Evolutionary conservation across 1,284 basidiomycete genomes (phyloP), one percentile per base, ranked within the genome.

Genomic region (Afroboletus lepidellus): DNA sequence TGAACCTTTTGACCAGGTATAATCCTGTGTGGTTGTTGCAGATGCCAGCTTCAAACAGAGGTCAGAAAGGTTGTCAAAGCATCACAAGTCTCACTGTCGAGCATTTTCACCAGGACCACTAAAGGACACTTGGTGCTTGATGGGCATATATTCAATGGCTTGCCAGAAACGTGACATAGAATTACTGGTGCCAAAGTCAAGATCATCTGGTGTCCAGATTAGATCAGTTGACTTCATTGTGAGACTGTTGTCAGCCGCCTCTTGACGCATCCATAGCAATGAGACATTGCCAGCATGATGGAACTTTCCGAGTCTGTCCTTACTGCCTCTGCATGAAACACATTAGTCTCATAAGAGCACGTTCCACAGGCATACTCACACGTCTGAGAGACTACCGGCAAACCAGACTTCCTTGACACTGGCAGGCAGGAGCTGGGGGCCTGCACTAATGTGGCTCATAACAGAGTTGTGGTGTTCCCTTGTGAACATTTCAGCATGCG

Each of bases 371-470:
- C n/a, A n/a, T n/a, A 33, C 51, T 21, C 43, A 52, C 51, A 52
- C 51, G 21, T 52, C 51, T 21, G 51, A 52, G 23, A 50, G 51
- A 8, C 9, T 27, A 23, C 51, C 51, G 21, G 51, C 47, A 43
- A 52, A 52, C 51, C 51, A 52, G 5, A 52, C 51, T 33, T 52
- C 51, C 24, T 52, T 52, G n/a, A 52, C 51, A 32, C 51, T 23
- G 8, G 29, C 46, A 5, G 16, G 8, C 41, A n/a, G n/a, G n/a
- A n/a, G n/a, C n/a, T n/a, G n/a, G n/a, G n/a, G n/a, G n/a, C n/a
- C n/a, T n/a, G n/a, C n/a, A n/a, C n/a, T n/a, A n/a, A n/a, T n/a
- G n/a, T n/a, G n/a, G n/a, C n/a, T n/a, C n/a, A n/a, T n/a, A n/a
- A n/a, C n/a, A n/a, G n/a, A n/a, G 4, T 32, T 16, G 25, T 42